Percentiles rank a stretch among this genome's conserved stretches.
Evolutionary conservation across 805 yeast genomes (phyloP).

Genomic region (Saccharomycopsis guyanensis): DNA sequence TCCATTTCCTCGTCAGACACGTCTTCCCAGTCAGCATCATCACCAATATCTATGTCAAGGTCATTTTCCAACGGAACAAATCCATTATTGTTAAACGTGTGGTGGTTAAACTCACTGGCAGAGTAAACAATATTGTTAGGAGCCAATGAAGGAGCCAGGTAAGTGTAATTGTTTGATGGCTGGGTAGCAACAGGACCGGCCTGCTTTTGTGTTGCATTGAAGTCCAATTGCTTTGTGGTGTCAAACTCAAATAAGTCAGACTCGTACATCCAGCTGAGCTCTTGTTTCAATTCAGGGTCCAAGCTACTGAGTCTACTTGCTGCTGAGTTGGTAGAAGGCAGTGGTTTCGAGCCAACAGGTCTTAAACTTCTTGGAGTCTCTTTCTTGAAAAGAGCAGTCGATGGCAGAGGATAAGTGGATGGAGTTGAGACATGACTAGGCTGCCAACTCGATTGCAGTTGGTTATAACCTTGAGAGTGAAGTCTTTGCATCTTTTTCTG

Average conservation of each 20-base stretch:
- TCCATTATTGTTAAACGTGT: slow-evolving; percentile 2
- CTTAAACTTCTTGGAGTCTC: too few species aligned
- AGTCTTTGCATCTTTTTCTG: too few species aligned
- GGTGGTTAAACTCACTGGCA: slow-evolving; percentile 16
- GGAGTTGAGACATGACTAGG: too few species aligned
- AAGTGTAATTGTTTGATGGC: not conserved
- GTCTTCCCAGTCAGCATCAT: slow-evolving; percentile 2
- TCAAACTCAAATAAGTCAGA: slow-evolving; percentile 2
- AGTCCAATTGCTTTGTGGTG: not conserved
- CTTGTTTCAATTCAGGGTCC: slow-evolving; percentile 2
- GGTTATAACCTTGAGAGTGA: too few species aligned
- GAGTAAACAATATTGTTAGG: slow-evolving; percentile 2
- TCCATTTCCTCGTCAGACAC: not conserved
- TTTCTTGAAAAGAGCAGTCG: not conserved
- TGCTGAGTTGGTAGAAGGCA: not conserved
- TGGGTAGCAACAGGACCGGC: not conserved
- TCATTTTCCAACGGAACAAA: slow-evolving; percentile 17
- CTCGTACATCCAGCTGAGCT: slow-evolving; percentile 13
- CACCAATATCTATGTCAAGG: slow-evolving; percentile 1
- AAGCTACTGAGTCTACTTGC: not conserved
- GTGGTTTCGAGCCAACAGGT: too few species aligned
- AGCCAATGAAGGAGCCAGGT: not conserved
- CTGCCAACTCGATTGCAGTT: too few species aligned
- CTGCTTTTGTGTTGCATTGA: not conserved
- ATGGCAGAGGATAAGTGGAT: slow-evolving; percentile 1